phyloP scores from a whole-genome alignment of 1,139 yeast genomes.

The Meyerozyma athensensis region DNA sequence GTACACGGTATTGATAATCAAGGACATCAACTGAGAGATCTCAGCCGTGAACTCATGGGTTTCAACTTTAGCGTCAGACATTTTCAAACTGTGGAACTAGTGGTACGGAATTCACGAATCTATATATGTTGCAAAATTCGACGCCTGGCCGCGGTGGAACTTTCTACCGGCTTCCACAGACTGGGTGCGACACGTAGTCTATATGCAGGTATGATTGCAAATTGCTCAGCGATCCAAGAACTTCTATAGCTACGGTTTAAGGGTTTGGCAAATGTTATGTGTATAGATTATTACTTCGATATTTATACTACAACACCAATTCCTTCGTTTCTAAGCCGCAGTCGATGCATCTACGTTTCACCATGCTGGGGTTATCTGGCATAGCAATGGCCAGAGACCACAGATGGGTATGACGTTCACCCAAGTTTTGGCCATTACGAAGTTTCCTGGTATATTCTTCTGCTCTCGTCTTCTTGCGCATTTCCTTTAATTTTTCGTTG shows the following conservation, averaged over 20 bases:
- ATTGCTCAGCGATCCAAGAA: not conserved
- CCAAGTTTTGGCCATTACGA: constrained; percentile 49
- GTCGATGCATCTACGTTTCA: constrained; percentile 61
- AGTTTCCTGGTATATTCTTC: constrained; percentile 77
- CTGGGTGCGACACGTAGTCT: not conserved
- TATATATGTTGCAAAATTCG: constrained; percentile 3
- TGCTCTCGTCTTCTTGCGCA: constrained; percentile 89
- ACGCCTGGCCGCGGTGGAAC: constrained; percentile 3
- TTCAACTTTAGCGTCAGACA: constrained; percentile 65
- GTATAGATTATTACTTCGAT: not conserved
- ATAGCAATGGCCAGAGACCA: constrained; percentile 60
- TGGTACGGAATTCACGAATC: not conserved
- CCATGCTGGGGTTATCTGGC: constrained; percentile 33
- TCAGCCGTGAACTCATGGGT: constrained; percentile 99
- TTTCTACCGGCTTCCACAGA: constrained; percentile 2
- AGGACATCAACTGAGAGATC: constrained; percentile 99
- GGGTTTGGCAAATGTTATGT: not conserved
- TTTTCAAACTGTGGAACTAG: constrained; percentile 14
- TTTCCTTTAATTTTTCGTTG: constrained; percentile 67
- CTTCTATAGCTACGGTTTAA: not conserved
- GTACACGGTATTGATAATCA: constrained; percentile 99
- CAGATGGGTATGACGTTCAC: constrained; percentile 64
- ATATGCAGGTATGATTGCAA: constrained; percentile 3
- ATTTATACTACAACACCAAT: constrained; percentile 17
- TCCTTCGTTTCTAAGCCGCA: constrained; percentile 91